These are phyloP conservation scores for Globisporangium parvum DNA, from an alignment of 352 stramenopile species.

Conservation along the genomic window DNA sequence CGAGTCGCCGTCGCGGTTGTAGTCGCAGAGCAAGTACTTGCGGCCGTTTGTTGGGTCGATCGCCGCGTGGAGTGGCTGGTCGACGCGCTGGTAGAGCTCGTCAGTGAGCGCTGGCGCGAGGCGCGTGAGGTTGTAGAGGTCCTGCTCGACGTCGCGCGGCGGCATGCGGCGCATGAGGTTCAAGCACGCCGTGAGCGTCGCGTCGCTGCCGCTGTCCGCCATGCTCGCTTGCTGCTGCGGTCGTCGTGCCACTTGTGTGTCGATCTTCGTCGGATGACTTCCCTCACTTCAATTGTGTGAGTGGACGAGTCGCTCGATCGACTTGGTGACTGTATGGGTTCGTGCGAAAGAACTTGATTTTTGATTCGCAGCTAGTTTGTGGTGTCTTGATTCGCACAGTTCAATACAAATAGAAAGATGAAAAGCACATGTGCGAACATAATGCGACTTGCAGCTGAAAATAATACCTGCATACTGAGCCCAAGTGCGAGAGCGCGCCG, in stretches of 20 bases:
- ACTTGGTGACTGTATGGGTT: too few species aligned
- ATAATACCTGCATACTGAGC: neutral
- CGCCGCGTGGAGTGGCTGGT: conserved; percentile 88
- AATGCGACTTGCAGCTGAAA: neutral
- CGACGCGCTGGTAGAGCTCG: conserved; percentile 91
- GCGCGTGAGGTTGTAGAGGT: conserved; percentile 82
- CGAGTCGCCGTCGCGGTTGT: conserved; percentile 93
- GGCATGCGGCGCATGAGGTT: conserved; percentile 90
- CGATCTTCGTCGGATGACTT: neutral
- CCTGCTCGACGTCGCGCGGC: conserved; percentile 75
- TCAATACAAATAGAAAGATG: too few species aligned
- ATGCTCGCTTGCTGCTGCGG: conserved; percentile 3
- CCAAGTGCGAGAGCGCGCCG: neutral
- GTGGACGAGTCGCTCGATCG: too few species aligned
- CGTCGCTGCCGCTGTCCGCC: conserved; percentile 27
- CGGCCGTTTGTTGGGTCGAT: conserved; percentile 83
- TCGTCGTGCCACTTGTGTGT: neutral
- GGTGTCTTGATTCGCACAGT: too few species aligned
- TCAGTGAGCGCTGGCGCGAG: conserved; percentile 79
- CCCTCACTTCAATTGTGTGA: neutral
- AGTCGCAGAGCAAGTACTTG: conserved; percentile 92
- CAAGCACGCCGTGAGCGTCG: conserved; percentile 68
- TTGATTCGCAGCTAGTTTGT: too few species aligned
- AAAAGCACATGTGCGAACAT: too few species aligned
- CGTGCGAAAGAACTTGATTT: too few species aligned